Percentiles rank a stretch among this genome's conserved stretches.
phyloP scores from a whole-genome alignment of 257 asterid species.

The Solanum chilense region DNA sequence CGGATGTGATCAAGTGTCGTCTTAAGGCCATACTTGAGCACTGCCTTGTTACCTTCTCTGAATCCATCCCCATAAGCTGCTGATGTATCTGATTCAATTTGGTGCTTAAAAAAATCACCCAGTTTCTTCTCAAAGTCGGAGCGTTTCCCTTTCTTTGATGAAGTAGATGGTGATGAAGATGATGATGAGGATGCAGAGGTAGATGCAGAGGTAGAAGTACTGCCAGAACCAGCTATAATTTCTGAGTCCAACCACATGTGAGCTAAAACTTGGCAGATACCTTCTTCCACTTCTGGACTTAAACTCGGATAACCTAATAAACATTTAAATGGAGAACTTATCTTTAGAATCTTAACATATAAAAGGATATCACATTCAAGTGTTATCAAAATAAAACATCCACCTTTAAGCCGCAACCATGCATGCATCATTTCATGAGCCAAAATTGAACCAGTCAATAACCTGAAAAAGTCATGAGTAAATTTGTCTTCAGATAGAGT shows the following conservation, averaged over 20 bases:
- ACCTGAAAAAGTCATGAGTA: conserved; percentile 21
- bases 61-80: conserved; percentile 90
- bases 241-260: conserved; percentile 97
- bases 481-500: background rate
- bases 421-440: conserved; percentile 99
- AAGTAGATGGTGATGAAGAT: conserved; percentile 39
- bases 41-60: conserved; percentile 71
- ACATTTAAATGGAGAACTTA: background rate
- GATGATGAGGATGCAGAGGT: conserved; percentile 44
- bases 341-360: background rate
- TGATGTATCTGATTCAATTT: conserved; percentile 80
- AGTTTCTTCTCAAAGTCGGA: conserved; percentile 79
- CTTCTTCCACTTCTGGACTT: conserved; percentile 86
- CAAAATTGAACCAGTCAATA: conserved; percentile 84
- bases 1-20: conserved; percentile 80
- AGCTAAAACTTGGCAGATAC: conserved; percentile 94
- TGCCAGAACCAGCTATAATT: conserved; percentile 51
- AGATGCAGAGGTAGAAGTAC: conserved; percentile 37
- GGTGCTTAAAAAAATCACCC: conserved; percentile 73
- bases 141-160: conserved; percentile 85
- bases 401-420: conserved; percentile 92
- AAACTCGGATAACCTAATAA: conserved; percentile 55
- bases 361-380: background rate
- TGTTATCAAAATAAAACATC: background rate
- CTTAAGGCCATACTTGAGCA: conserved; percentile 60